phyloP scores from a whole-genome alignment of 208 protist species.

The Trypanosoma lewisi region DNA sequence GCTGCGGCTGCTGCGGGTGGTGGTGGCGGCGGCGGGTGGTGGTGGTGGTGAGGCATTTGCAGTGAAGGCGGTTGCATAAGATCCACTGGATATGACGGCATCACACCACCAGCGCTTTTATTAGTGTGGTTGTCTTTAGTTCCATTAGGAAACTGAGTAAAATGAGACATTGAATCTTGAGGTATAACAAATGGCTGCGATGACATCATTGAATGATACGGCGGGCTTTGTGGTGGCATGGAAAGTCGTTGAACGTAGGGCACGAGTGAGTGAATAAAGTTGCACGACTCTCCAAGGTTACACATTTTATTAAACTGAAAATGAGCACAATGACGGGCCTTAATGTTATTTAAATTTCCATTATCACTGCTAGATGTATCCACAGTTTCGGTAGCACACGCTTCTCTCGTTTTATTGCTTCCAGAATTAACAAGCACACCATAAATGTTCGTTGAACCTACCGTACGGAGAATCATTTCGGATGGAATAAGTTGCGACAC shows the following conservation, averaged over 20 bases:
- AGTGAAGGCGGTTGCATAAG: neutral
- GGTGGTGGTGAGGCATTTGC: neutral
- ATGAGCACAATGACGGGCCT: constrained; percentile 69
- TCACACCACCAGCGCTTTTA: neutral
- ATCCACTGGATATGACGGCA: constrained; percentile 8
- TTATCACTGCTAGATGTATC: neutral
- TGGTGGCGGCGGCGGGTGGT: neutral
- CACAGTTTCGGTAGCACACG: neutral
- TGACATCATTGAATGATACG: neutral
- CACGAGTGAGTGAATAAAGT: constrained; percentile 73
- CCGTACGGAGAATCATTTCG: constrained; percentile 53
- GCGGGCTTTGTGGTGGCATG: constrained; percentile 6
- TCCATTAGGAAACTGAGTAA: neutral
- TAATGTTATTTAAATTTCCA: constrained; percentile 21
- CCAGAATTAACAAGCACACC: constrained; percentile 15
- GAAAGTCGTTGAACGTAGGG: constrained; percentile 50
- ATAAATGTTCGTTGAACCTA: constrained; percentile 37
- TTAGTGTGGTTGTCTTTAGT: no score
- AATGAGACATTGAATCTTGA: neutral
- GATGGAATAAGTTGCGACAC: constrained; percentile 52
- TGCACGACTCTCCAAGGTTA: constrained; percentile 48
- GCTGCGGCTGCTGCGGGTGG: neutral
- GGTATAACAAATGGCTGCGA: neutral
- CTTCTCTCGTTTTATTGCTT: neutral
- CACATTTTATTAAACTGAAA: constrained; percentile 85